Evolutionary conservation across 345 rosid species (phyloP), one percentile per base, ranked within the genome.

Genomic region (Syzygium jambos): DNA sequence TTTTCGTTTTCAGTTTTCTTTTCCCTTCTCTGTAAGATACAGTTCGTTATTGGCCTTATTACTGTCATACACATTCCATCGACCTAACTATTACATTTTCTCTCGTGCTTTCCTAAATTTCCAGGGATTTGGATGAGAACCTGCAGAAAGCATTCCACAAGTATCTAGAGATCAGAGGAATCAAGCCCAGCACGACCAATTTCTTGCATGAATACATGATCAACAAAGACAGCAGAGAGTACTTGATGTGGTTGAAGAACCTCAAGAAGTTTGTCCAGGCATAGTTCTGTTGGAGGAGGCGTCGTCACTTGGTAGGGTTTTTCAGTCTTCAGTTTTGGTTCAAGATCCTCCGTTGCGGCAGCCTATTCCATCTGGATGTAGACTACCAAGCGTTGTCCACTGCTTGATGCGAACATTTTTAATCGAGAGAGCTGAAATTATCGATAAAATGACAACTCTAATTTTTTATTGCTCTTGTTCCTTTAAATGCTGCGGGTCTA

Each of bases 161-260:
- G 92, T 95, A 95, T 85, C 87, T 95, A 55, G 97, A 94, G 90
- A 90, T 94, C 53, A 92, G 99, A 91, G 99, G 98, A 87, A 91
- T 98, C 88, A 94, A 91, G 85, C 95, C 98, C 30, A 91, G 94
- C 91, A 92, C 93, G 12, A 92, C 96, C 85, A 95, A 95, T 90
- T 96, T 94, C 96, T 90, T 98, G 92, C 96, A 94, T 73, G 99
- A 95, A 92, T 95, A 96, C 91, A 96, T 96, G 99, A 91, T 94
- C 89, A 95, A 94, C 92, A 98, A 98, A 90, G 98, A 95, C 89
- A 94, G 95, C 65, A 90, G 93, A 23, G 98, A 95, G 87, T 94
- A 92, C 88, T 17, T 94, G 82, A 86, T 87, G 51, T 95, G 98
- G 99, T 89, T 97, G 94, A 92, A 94, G 86, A 91, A 93, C 88